Conservation (phyloP, 768 basidiomycete species). For the Lenzites betulinus region DNA sequence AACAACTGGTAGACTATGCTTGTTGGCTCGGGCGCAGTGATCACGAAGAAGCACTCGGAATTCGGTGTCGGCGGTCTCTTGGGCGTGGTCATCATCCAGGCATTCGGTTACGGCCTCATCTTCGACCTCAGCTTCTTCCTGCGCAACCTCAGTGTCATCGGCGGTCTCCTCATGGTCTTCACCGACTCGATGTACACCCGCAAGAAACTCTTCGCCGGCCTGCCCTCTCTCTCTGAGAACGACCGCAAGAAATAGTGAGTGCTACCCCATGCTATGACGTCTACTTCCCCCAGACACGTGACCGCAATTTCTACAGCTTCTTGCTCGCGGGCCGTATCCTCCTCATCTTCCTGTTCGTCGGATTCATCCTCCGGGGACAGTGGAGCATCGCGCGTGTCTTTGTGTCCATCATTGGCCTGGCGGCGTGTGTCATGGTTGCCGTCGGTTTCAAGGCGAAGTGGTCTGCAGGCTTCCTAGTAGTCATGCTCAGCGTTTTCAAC, state of each 20-base stretch:
- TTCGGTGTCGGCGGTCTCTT: conserved; percentile 89
- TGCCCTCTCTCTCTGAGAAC: conserved; percentile 88
- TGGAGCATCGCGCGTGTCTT: conserved; percentile 88
- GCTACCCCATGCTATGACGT: conserved; percentile 4
- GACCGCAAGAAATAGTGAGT: conserved; percentile 96
- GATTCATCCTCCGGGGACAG: conserved; percentile 91
- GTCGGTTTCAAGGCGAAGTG: conserved; percentile 99
- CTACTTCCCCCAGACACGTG: conserved; percentile 2
- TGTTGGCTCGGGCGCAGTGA: conserved; percentile 78
- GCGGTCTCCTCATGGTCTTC: conserved; percentile 98
- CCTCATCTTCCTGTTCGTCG: conserved; percentile 98
- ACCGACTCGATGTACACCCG: conserved; percentile 90
- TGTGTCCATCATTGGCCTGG: conserved; percentile 87
- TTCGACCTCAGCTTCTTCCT: conserved; percentile 99
- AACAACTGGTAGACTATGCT: conserved; percentile 74
- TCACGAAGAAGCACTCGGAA: conserved; percentile 86
- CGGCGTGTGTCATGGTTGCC: conserved; percentile 94
- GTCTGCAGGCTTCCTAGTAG: conserved; percentile 94
- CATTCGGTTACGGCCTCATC: conserved; percentile 98
- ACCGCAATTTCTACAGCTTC: conserved; percentile 60
- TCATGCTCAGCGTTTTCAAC: conserved; percentile 92
- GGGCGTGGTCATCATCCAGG: conserved; percentile 90
- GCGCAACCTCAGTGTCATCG: conserved; percentile 96
- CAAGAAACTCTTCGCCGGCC: conserved; percentile 87
- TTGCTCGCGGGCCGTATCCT: conserved; percentile 95